Evolutionary conservation across 2,329 filamentous ascomycete species (phyloP), one percentile per base, ranked within the genome.

Genomic region (Hymenoscyphus occultus): DNA sequence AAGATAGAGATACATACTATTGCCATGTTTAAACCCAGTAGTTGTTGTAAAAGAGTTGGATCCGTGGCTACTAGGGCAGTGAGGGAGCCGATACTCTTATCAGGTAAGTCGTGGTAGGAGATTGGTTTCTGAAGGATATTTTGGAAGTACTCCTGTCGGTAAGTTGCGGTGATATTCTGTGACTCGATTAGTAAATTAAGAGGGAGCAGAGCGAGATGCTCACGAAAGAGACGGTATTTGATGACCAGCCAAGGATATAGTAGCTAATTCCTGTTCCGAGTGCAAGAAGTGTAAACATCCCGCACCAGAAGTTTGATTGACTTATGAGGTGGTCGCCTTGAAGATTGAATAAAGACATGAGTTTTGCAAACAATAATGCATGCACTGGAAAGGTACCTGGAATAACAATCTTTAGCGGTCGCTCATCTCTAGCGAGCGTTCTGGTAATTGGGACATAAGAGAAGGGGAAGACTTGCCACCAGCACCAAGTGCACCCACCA

Each of bases 1-100:
- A 91, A 89, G 16, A 89, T 74, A 5, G 87, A 85, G 28, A 88
- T 84, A 66, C 81, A 80, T 1, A 85, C 81, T 65, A 90, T 81
- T 1, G 86, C 79, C 70, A 72, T 70, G 39, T 79, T 82, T 1
- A 77, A 68, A 0, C 80, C 80, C 32, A 84, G 73, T 2, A 83
- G 72, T 62, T 84, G 81, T 69, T 80, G 78, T 1, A 84, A 67
- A 19, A 79, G 77, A 16, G 79, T 80, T 5, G 82, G 79, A 56
- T 82, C 79, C 2, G 78, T 78, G 0, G 79, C 78, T 12, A 83
- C 72, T 16, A 78, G 76, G 3, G 79, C 77, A 3, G 80, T 79
- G 14, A 84, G 70, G 5, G 77, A 75, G 12, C 81, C 81, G 1
- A 79, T 77, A 1, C 80, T 77, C 68, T 83, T 82, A 7, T 76